Percentiles rank a stretch among this genome's conserved stretches.
These are phyloP conservation scores for Ruellia speciosa DNA, from an alignment of 305 asterid genomes.

Conservation along the genomic window DNA sequence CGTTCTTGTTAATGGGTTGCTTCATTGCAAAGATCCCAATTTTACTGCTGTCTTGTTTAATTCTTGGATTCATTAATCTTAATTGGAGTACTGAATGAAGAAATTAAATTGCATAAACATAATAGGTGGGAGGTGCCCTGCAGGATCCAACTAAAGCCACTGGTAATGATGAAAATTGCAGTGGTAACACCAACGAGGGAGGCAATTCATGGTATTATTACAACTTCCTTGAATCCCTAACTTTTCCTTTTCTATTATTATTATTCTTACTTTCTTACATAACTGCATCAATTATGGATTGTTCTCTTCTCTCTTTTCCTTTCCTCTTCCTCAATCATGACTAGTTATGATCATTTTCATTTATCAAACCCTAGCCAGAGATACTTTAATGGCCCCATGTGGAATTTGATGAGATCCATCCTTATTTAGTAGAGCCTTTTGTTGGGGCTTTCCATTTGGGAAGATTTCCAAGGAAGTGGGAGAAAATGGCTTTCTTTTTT, in stretches of 20 bases:
- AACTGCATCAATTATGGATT: too few species aligned
- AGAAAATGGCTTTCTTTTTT: constrained; percentile 2
- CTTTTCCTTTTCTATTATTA: background rate
- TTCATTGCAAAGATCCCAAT: constrained; percentile 28
- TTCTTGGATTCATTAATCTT: background rate
- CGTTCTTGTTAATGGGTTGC: constrained; percentile 20
- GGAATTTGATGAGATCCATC: constrained; percentile 4
- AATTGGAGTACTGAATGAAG: too few species aligned
- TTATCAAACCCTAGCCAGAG: constrained; percentile 30
- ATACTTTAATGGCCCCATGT: constrained; percentile 10
- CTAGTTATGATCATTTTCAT: background rate
- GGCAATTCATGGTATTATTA: constrained; percentile 59
- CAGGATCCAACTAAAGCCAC: constrained; percentile 12
- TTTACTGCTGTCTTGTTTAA: too few species aligned
- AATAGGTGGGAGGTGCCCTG: too few species aligned
- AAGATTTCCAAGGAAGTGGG: constrained; percentile 24
- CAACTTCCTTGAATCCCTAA: background rate
- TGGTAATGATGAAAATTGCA: constrained; percentile 51
- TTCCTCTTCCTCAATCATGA: constrained; percentile 1
- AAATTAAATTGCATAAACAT: too few species aligned
- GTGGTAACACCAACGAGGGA: constrained; percentile 45
- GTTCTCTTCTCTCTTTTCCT: too few species aligned
- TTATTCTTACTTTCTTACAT: background rate
- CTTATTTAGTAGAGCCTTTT: background rate
- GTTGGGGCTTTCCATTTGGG: constrained; percentile 15